Evolutionary conservation across 192 early-diverging fungal species (phyloP), one percentile per base, ranked within the genome.

Genomic region (Entophlyctis luteolus): DNA sequence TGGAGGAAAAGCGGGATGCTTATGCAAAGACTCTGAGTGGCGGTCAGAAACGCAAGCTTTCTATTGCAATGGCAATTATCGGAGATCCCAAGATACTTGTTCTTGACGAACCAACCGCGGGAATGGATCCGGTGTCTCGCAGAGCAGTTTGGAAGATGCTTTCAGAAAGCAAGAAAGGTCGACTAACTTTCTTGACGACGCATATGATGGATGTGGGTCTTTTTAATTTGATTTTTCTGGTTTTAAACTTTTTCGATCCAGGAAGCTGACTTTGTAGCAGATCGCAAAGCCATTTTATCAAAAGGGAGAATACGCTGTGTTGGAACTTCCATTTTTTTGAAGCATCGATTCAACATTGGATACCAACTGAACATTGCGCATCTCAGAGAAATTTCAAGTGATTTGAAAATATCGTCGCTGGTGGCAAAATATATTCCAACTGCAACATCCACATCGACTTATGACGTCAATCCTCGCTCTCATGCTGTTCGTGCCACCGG

Each of bases 341-440:
- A 89, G 71, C 83, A 82, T 65, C 80, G 79, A 60, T 89, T 88
- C 75, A 82, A 86, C 20, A 74, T 81, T 2, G 88, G 88, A n/a
- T 88, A 87, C 53, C 75, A 78, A 2, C 69, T 89, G 31, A 68
- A 59, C 36, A 46, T 75, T 25, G 53, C 47, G 22, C 56, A 57
- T 45, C 38, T 3, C 16, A 28, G 12, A 3, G 31, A 34, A 0
- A 25, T 22, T 4, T 47, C 33, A 8, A 59, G 42, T 31, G 55
- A 68, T 54, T 80, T 77, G 4, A 33, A 81, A 32, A 77, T 83
- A 37, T 75, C 75, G 1, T 67, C 75, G 37, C 68, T 73, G 20
- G 39, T 71, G 5, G 72, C 77, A 55, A 72, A 75, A 8, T 57
- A 72, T 22, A 38, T 56, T 2, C 65, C 78, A 37, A 75, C 76